Evolutionary conservation across 352 stramenopile species (phyloP).

Genomic region (Phytophthora macrochlamydospora): DNA sequence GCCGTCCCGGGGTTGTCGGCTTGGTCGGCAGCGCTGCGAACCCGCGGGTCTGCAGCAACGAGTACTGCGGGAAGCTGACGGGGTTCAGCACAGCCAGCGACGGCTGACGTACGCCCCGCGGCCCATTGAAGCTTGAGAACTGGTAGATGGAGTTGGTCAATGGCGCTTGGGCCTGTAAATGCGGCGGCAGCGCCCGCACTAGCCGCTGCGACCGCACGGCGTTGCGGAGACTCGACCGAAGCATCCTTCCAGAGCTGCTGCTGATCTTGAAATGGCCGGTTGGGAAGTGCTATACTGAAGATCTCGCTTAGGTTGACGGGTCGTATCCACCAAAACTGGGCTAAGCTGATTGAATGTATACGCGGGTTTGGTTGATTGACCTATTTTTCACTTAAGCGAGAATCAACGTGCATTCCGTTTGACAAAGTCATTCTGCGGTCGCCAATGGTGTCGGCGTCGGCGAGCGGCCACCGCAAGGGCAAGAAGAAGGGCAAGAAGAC

Average conservation of each 20-base stretch:
- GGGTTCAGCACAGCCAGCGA: slow-evolving; percentile 14
- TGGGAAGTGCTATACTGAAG: slow-evolving; percentile 4
- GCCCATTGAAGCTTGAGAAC: slow-evolving; percentile 14
- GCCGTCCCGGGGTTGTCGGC: slow-evolving; percentile 9
- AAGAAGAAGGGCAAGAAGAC: slow-evolving; percentile 82
- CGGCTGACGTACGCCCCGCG: background rate
- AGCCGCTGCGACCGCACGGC: slow-evolving; percentile 42
- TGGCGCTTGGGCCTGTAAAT: slow-evolving; percentile 15
- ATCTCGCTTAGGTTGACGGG: background rate
- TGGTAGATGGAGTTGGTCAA: slow-evolving; percentile 14
- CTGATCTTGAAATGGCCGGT: slow-evolving; percentile 24
- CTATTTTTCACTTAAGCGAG: background rate
- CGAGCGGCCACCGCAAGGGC: slow-evolving; percentile 45
- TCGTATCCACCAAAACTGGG: background rate
- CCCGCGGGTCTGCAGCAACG: slow-evolving; percentile 37
- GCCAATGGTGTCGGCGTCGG: slow-evolving; percentile 65
- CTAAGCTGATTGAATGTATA: background rate
- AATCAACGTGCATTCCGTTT: background rate
- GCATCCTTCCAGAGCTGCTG: slow-evolving; percentile 30
- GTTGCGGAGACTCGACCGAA: slow-evolving; percentile 51
- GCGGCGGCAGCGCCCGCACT: slow-evolving; percentile 13
- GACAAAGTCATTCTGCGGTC: slow-evolving; percentile 6
- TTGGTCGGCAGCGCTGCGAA: slow-evolving; percentile 57
- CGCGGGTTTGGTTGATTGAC: background rate
- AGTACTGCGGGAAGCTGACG: slow-evolving; percentile 17